Evolutionary conservation across 1,284 basidiomycete species (phyloP).

Genomic region (Melanopsichium pennsylvanicum): DNA sequence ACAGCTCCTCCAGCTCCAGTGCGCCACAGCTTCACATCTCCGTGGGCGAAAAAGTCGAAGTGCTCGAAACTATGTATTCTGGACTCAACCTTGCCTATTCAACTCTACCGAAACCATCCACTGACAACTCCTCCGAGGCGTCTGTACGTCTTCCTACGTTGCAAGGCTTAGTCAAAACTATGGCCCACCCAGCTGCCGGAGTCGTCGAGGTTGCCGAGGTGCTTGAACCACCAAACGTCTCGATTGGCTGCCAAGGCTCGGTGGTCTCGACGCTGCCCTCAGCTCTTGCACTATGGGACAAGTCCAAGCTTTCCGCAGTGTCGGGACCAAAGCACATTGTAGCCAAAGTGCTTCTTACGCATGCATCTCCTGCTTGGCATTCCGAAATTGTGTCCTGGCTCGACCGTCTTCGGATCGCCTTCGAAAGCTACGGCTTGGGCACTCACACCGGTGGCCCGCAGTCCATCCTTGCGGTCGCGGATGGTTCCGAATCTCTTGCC

Average conservation of each 20-base stretch:
- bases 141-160: conserved; percentile 8
- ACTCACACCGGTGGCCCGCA: conserved; percentile 21
- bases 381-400: conserved; percentile 49
- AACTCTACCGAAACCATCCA: not conserved
- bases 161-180: conserved; percentile 7
- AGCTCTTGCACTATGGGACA: conserved; percentile 58
- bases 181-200: not conserved
- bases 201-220: conserved; percentile 11
- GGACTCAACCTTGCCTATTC: conserved; percentile 9
- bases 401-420: conserved; percentile 28
- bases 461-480: conserved; percentile 35
- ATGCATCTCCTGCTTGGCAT: conserved; percentile 35
- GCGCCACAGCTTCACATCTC: not conserved
- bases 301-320: conserved; percentile 50
- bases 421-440: conserved; percentile 47
- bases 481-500: conserved; percentile 19
- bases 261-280: conserved; percentile 44
- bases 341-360: conserved; percentile 45
- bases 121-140: not conserved
- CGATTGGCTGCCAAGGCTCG: conserved; percentile 51
- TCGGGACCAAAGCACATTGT: conserved; percentile 49
- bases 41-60: conserved; percentile 31
- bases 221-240: conserved; percentile 46
- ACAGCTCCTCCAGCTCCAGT: not conserved
- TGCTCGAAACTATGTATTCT: conserved; percentile 28